A percentile compares a stretch with the other conserved stretches of the same genome.
phyloP scores from a whole-genome alignment of 768 basidiomycete genomes.

The Psilocybe subaeruginosa region DNA sequence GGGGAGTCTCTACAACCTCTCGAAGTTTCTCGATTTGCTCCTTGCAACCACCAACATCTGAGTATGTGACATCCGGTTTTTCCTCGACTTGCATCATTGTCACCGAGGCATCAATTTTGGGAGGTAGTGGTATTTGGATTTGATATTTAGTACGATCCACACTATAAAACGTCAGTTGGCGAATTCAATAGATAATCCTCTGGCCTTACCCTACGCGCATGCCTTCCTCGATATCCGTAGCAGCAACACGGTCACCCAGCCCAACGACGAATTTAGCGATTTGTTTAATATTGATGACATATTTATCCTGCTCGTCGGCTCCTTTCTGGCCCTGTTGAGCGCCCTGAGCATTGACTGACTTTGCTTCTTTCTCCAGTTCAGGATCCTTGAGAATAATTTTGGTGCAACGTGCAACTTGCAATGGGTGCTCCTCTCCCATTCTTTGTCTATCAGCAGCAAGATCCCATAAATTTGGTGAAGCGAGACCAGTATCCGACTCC shows the following conservation, averaged over 20 bases:
- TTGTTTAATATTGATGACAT: constrained; percentile 99
- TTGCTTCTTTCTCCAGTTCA: constrained; percentile 75
- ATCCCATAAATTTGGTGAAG: constrained; percentile 97
- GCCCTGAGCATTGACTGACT: constrained; percentile 76
- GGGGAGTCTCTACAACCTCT: constrained; percentile 96
- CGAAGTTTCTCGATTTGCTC: constrained; percentile 99
- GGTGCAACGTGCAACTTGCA: constrained; percentile 97
- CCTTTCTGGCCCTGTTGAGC: constrained; percentile 89
- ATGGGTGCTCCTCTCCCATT: constrained; percentile 89
- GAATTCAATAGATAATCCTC: background rate
- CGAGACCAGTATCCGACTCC: constrained; percentile 97
- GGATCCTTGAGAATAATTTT: constrained; percentile 92
- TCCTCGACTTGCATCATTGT: constrained; percentile 99
- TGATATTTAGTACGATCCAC: constrained; percentile 98
- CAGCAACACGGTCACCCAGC: constrained; percentile 92
- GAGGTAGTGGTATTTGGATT: constrained; percentile 97
- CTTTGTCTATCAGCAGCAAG: constrained; percentile 89
- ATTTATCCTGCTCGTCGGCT: constrained; percentile 98
- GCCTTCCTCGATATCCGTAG: constrained; percentile 99
- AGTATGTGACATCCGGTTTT: constrained; percentile 97
- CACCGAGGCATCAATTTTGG: constrained; percentile 98
- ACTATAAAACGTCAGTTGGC: constrained; percentile 40
- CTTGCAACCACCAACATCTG: constrained; percentile 97
- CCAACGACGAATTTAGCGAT: constrained; percentile 99
- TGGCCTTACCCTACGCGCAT: constrained; percentile 95